Evolutionary conservation across 2,329 filamentous ascomycete species (phyloP), one percentile per base, ranked within the genome.

Genomic region (Nigrospora osmanthi): DNA sequence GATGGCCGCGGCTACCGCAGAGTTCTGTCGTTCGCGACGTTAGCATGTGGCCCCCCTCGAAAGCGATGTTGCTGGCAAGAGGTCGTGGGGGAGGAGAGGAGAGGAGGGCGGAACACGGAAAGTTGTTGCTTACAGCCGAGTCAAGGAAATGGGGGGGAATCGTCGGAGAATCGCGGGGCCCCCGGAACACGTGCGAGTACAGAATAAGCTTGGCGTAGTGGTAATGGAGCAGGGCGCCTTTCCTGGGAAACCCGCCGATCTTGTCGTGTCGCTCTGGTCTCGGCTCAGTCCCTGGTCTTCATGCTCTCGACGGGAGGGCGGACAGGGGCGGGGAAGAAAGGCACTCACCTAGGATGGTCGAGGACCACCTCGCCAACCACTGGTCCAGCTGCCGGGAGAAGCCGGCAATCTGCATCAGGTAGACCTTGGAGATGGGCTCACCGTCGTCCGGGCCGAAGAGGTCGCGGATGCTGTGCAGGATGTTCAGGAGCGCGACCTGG

Each of bases 401-500:
- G 46, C 58, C 61, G 2, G 47, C 51, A 35, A 63, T 59, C 43
- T 80, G 77, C 11, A 70, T 65, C 30, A 73, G 67, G 45, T 78
- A 75, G 3, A 69, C 67, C 16, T 72, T 64, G 0, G 72, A 71
- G 6, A 81, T 61, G 57, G 39, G 31, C 28, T 75, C 69, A 15
- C 75, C 71, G 0, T 65, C 72, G 41, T 81, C 76, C 1, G 71
- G 71, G 0, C 78, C 77, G 47, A 82, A 81, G 0, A 76, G 47
- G 10, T 79, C 62, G 52, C 73, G 60, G 54, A 80, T 59, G 57
- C 73, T 68, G 34, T 72, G 72, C 50, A 81, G 60, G n/a, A 81
- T 80, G 16, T 73, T 71, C 45, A 82, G 68, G 11, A 82, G 53
- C 0, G 74, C 71, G 11, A 82, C 75, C 50, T 82, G 78, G 33